phyloP scores from a whole-genome alignment of 805 yeast genomes.

The Blastobotrys parvus region DNA sequence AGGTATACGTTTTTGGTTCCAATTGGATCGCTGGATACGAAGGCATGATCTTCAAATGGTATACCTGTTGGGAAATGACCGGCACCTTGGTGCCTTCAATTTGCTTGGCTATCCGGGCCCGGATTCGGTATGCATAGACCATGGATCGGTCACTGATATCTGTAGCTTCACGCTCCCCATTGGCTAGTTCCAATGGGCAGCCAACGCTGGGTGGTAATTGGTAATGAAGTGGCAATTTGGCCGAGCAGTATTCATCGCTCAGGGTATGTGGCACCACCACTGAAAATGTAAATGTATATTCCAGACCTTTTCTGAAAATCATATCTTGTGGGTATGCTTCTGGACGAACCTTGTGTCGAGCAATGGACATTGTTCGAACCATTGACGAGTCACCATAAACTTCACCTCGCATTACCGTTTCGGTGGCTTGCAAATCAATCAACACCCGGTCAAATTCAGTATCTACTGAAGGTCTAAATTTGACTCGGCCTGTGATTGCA shows the following conservation, averaged over 20 bases:
- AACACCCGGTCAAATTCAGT: slow-evolving; percentile 1
- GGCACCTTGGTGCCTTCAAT: not conserved
- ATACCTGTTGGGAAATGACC: not conserved
- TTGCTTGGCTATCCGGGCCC: slow-evolving; percentile 3
- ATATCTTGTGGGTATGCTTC: slow-evolving; percentile 9
- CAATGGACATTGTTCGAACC: slow-evolving; percentile 4
- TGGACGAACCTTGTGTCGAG: slow-evolving; percentile 4
- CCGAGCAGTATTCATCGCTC: slow-evolving; percentile 4
- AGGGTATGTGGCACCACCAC: slow-evolving; percentile 9
- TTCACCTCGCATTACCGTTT: slow-evolving; percentile 6
- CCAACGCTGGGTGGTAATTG: slow-evolving; percentile 4
- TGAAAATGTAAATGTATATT: slow-evolving; percentile 12
- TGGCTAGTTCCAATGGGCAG: not conserved
- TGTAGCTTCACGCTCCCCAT: not conserved
- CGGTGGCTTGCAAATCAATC: slow-evolving; percentile 10
- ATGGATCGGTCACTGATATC: not conserved
- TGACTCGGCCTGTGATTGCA: slow-evolving; percentile 10
- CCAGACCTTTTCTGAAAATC: slow-evolving; percentile 9
- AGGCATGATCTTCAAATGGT: not conserved
- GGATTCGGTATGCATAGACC: slow-evolving; percentile 2
- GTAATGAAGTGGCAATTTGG: slow-evolving; percentile 1
- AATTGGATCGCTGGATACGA: slow-evolving; percentile 3
- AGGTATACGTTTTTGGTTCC: not conserved
- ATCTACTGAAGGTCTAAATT: slow-evolving; percentile 8
- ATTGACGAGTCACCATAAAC: slow-evolving; percentile 3